Base-by-base conservation (phyloP, 2,329 filamentous ascomycete genomes). In the Chrysoporthe puriensis region DNA sequence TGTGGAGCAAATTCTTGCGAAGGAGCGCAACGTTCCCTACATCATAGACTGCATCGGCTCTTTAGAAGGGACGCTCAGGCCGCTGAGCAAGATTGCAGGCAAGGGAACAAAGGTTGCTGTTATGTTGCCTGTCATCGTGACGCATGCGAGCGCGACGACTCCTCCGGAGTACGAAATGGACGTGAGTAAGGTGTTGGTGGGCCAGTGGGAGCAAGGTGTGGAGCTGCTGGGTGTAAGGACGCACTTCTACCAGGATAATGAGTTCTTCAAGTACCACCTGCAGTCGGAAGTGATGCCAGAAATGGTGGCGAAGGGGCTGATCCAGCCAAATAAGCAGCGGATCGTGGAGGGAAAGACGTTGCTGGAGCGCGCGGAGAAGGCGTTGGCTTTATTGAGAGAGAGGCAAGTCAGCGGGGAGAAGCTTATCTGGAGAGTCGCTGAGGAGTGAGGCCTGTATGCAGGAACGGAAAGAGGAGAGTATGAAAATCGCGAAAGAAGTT, bases 81-180 rank as follows among this genome's bases (percentile, higher is more conserved):
- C 83, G 2, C 76, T 90, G 44, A 79, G 81, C 5, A 80, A 80
- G 70, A 77, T 90, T 34, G 86, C 84, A 0, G 76, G 80, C 67
- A 74, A 64, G 1, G 85, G 85, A 0, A 76, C 80, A 4, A 85
- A 76, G 34, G 85, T 90, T 0, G 88, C 87, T 0, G 76, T 89
- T 18, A 81, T 90, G 76, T 75, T 91, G 6, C 88, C 88, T 0
- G 82, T 90, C 18, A 86, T 90, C 66, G 71, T 88, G 57, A 80
- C 76, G 56, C 84, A 88, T 69, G 82, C 86, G 0, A 82, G 78
- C 0, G 78, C 81, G 4, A 78, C 77, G 0, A 76, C 81, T 21
- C 77, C 75, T 67, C 86, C 87, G 0, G 79, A 83, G 69, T 89
- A 87, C 66, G 79, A 79, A 46, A 86, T 87, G 84, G 84, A 87